A percentile compares a stretch with the other conserved stretches of the same genome.
Evolutionary conservation across 352 stramenopile genomes (phyloP).

Genomic region (Pythium brassicae): DNA sequence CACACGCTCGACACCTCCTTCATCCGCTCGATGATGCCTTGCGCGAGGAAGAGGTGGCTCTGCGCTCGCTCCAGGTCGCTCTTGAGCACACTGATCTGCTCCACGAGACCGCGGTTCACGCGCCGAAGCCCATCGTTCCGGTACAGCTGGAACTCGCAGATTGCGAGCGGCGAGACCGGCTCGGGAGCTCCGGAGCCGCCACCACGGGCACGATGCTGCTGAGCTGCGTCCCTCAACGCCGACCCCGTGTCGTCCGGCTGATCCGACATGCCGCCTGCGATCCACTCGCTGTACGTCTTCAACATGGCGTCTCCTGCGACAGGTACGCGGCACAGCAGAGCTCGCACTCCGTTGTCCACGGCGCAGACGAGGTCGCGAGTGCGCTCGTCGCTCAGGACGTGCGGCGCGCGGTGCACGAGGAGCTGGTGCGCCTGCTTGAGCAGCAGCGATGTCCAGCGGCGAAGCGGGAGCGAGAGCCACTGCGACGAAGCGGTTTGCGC

Average conservation of each 20-base stretch:
- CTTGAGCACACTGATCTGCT: constrained; percentile 13
- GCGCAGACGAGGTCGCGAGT: background rate
- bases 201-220: background rate
- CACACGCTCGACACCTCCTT: constrained; percentile 11
- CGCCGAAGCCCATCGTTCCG: constrained; percentile 7
- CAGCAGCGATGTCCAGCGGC: constrained; percentile 9
- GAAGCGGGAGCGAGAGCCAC: constrained; percentile 6
- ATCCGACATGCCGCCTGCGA: background rate
- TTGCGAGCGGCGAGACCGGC: background rate
- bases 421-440: constrained; percentile 2
- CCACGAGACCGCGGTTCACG: constrained; percentile 11
- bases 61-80: constrained; percentile 2
- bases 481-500: background rate
- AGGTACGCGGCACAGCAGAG: constrained; percentile 3
- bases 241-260: background rate
- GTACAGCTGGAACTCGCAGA: constrained; percentile 11
- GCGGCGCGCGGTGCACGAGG: background rate
- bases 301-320: constrained; percentile 10
- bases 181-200: background rate
- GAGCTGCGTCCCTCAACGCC: background rate
- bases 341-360: constrained; percentile 2
- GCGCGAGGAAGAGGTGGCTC: constrained; percentile 8
- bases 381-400: background rate
- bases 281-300: constrained; percentile 12
- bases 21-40: constrained; percentile 6